These are phyloP conservation scores for Buxus sempervirens DNA, from an alignment of 164 flowering plant species.

Conservation along the genomic window DNA sequence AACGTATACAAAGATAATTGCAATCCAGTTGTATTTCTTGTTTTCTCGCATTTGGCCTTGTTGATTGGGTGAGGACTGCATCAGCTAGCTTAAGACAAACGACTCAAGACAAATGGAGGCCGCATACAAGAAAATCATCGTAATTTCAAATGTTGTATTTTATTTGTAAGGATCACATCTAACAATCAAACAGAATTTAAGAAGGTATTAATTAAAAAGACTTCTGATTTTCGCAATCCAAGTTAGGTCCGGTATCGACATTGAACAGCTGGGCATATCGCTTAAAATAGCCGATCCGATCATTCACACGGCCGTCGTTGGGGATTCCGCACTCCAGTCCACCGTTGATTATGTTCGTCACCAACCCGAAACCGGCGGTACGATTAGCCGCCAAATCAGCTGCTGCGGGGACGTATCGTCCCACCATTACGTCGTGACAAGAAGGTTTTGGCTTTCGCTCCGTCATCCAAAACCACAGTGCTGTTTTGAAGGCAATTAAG, in stretches of 20 bases:
- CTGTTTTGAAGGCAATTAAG: slow-evolving; percentile 53
- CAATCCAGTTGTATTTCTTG: no score
- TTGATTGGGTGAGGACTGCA: no score
- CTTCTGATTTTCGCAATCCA: slow-evolving; percentile 52
- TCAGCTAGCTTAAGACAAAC: no score
- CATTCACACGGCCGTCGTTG: slow-evolving; percentile 36
- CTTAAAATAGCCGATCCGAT: slow-evolving; percentile 49
- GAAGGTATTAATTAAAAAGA: slow-evolving; percentile 29
- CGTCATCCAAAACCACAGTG: slow-evolving; percentile 86
- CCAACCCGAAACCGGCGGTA: slow-evolving; percentile 52
- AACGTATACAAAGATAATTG: no score
- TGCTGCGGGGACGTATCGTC: slow-evolving; percentile 34
- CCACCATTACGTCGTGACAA: slow-evolving; percentile 66
- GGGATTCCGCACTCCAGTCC: slow-evolving; percentile 53
- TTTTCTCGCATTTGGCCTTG: no score
- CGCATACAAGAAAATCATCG: no score
- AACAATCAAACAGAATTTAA: no score
- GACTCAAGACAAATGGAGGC: no score
- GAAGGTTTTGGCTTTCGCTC: slow-evolving; percentile 63
- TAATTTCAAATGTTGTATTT: no score
- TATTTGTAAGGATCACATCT: no score
- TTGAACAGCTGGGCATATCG: slow-evolving; percentile 42
- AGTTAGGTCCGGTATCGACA: slow-evolving; percentile 47
- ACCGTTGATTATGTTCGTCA: slow-evolving; percentile 66
- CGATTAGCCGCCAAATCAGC: slow-evolving; percentile 56